Evolutionary conservation across 768 basidiomycete species (phyloP).

Genomic region (Trametes coccinea): DNA sequence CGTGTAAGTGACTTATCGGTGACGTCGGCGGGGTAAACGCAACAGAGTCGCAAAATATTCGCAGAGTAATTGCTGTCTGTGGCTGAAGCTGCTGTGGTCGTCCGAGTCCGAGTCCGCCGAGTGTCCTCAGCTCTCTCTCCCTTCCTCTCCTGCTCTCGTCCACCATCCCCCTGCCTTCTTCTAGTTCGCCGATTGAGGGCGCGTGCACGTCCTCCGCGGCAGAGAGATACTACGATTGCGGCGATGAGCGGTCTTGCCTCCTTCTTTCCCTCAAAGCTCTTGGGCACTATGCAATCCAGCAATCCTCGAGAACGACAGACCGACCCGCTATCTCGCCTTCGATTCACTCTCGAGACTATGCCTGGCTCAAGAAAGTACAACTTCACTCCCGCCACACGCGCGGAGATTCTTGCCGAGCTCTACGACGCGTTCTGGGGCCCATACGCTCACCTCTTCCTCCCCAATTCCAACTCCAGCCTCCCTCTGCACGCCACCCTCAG

Average conservation of each 20-base stretch:
- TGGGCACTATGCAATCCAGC: conserved; percentile 47
- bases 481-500: conserved; percentile 66
- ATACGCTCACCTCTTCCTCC: conserved; percentile 71
- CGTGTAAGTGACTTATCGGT: too few relatives aligned
- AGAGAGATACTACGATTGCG: background rate
- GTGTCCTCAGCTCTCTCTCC: background rate
- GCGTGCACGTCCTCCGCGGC: background rate
- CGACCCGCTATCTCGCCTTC: conserved; percentile 70
- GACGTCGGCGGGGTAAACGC: too few relatives aligned
- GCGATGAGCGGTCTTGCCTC: conserved; percentile 47
- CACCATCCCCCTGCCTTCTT: background rate
- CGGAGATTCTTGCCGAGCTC: conserved; percentile 79
- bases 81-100: background rate
- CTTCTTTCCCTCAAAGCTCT: conserved; percentile 50
- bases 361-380: conserved; percentile 76
- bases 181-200: background rate
- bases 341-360: conserved; percentile 79
- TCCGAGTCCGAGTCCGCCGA: too few relatives aligned
- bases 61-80: background rate
- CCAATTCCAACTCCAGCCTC: conserved; percentile 59
- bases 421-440: conserved; percentile 84
- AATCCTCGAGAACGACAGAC: conserved; percentile 51
- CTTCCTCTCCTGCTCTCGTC: background rate
- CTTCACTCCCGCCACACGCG: conserved; percentile 71
- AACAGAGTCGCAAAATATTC: too few relatives aligned